phyloP scores from a whole-genome alignment of 441 rosid species.

The Sinapis alba region DNA sequence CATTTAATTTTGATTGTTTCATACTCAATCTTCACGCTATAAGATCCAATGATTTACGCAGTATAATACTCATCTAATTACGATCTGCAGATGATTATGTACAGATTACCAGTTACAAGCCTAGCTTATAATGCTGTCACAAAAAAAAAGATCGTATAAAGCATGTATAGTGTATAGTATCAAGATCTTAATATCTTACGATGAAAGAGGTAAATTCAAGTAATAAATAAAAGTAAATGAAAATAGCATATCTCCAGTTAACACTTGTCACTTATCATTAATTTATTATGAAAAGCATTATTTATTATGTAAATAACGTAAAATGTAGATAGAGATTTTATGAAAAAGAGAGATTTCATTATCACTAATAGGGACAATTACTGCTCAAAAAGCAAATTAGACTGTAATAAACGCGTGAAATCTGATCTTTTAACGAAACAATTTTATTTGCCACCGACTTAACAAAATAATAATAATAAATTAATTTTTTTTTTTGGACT shows the following conservation, averaged over 20 bases:
- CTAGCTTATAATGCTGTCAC: neutral
- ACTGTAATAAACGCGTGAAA: constrained; percentile 39
- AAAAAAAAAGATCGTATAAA: neutral
- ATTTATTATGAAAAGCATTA: neutral
- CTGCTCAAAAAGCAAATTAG: constrained; percentile 32
- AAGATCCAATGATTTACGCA: neutral
- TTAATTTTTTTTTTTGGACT: no score
- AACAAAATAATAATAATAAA: neutral
- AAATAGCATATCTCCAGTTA: neutral
- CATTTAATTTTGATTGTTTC: constrained; percentile 23
- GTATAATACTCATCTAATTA: neutral
- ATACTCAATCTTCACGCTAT: neutral
- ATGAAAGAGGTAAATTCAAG: neutral
- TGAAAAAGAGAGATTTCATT: constrained; percentile 15
- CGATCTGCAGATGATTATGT: neutral
- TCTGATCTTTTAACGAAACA: constrained; percentile 21
- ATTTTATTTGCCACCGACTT: constrained; percentile 30
- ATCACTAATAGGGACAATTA: constrained; percentile 33
- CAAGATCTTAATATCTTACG: no score
- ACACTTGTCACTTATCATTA: neutral
- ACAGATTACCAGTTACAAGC: neutral
- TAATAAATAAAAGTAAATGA: neutral
- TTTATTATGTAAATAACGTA: neutral
- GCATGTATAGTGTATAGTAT: no score
- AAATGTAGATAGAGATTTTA: neutral